phyloP scores from a whole-genome alignment of 306 rosid genomes.

The Luffa aegyptiaca region DNA sequence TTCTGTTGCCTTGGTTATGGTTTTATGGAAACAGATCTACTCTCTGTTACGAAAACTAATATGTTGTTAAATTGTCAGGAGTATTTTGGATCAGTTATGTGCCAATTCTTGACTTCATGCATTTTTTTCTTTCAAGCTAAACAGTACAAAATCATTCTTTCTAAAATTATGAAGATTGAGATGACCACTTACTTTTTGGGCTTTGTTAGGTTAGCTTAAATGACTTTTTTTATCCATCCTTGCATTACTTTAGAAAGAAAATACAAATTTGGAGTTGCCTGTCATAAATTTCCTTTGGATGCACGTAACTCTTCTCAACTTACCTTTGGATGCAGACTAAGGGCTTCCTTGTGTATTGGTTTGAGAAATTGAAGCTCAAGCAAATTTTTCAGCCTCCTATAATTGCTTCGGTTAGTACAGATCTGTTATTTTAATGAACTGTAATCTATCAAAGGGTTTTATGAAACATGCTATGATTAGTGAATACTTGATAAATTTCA shows the following conservation, averaged over 20 bases:
- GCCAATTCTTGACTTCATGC: neutral
- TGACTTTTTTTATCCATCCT: neutral
- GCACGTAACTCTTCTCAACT: conserved; percentile 17
- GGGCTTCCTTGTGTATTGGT: conserved; percentile 23
- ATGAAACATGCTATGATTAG: neutral
- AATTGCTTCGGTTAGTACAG: conserved; percentile 77
- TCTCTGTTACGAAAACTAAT: neutral
- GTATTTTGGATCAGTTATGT: neutral
- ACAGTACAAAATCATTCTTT: neutral
- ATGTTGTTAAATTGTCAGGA: neutral
- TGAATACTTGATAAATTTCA: neutral
- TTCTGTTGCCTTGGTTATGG: neutral
- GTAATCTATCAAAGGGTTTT: neutral
- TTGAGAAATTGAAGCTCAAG: conserved; percentile 80
- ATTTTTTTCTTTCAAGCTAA: neutral
- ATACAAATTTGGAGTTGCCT: neutral
- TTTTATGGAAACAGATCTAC: neutral
- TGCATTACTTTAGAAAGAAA: neutral
- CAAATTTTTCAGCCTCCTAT: conserved; percentile 95
- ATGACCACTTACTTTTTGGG: neutral
- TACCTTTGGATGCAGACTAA: conserved; percentile 43
- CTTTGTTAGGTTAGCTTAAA: neutral
- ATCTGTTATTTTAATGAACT: neutral
- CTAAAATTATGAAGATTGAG: neutral
- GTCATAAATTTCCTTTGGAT: conserved; percentile 15